Conservation (phyloP, 73 alveolate species). For the Uronychia setigera region DNA sequence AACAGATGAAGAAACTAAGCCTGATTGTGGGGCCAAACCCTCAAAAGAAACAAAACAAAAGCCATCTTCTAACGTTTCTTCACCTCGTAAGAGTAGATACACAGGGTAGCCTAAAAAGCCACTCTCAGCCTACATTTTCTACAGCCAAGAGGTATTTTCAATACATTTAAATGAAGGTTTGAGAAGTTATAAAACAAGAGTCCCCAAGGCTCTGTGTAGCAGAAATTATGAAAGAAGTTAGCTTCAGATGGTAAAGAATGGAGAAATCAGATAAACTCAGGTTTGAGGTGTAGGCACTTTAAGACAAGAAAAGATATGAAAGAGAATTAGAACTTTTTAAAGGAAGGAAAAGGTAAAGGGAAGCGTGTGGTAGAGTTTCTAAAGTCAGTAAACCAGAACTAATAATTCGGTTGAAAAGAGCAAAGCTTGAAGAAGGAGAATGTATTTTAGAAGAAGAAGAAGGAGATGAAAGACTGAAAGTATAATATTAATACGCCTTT, state of each 20-base stretch:
- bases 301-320: constrained; percentile 32
- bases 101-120: constrained; percentile 54
- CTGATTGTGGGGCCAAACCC: neutral
- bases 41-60: neutral
- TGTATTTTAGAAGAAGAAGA: too few relatives aligned
- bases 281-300: constrained; percentile 12
- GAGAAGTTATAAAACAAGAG: constrained; percentile 53
- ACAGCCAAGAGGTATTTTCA: constrained; percentile 38
- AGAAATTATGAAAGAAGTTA: constrained; percentile 31
- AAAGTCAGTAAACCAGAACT: too few relatives aligned
- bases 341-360: neutral
- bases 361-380: too few relatives aligned
- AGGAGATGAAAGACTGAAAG: too few relatives aligned
- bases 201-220: constrained; percentile 35
- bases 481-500: too few relatives aligned
- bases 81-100: neutral
- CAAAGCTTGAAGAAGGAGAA: too few relatives aligned
- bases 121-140: constrained; percentile 64
- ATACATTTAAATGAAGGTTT: neutral
- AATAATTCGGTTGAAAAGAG: too few relatives aligned
- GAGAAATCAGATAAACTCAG: constrained; percentile 10
- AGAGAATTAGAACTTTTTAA: constrained; percentile 8
- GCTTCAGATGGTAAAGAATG: constrained; percentile 22
- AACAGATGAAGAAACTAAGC: neutral
- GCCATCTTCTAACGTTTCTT: neutral